Conservation (phyloP, 208 protist species). For the Crithidia bombi region DNA sequence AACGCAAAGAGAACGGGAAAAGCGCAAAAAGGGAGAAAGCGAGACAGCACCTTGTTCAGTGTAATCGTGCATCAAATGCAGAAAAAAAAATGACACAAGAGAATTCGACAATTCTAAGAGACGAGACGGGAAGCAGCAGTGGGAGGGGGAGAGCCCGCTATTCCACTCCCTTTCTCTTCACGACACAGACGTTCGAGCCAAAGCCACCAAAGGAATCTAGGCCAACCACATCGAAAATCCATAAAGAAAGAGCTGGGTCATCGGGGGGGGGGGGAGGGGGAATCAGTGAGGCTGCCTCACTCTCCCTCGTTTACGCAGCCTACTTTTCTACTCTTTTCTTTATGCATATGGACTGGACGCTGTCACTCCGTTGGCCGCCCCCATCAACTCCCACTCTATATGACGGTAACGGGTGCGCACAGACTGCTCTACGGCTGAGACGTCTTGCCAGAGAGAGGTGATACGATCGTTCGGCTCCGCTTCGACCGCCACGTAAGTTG, state of each 20-base stretch:
- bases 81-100: no score
- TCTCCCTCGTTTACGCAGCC: not conserved
- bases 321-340: not conserved
- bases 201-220: no score
- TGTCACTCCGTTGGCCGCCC: not conserved
- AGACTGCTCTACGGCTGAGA: constrained; percentile 8
- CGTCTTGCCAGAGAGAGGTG: not conserved
- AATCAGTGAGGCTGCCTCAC: no score
- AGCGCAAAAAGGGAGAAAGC: not conserved
- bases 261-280: not conserved
- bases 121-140: no score
- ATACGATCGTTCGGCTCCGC: not conserved
- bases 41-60: no score
- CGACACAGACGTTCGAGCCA: no score
- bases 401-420: constrained; percentile 17
- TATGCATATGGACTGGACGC: no score
- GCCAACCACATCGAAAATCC: no score
- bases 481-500: constrained; percentile 11
- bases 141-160: no score
- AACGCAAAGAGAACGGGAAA: not conserved
- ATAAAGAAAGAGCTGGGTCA: not conserved
- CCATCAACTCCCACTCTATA: constrained; percentile 24
- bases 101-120: no score
- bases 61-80: not conserved
- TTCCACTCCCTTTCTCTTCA: no score